Evolutionary conservation across 208 protist species (phyloP).

Genomic region (Jaenimonas drosophilae): DNA sequence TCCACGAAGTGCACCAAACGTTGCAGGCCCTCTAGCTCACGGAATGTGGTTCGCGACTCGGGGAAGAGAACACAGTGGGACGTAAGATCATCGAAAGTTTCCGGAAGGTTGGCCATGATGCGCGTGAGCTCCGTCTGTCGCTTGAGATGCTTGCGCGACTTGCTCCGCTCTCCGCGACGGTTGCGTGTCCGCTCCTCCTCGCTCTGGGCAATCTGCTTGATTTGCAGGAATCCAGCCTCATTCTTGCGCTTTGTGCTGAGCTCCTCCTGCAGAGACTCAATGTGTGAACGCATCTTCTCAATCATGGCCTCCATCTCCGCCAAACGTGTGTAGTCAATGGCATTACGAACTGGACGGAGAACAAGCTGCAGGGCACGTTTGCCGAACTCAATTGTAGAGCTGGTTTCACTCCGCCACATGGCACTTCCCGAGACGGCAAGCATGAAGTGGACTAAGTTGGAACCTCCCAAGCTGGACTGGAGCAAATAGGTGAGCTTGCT

Average conservation of each 20-base stretch:
- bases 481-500: constrained; percentile 91
- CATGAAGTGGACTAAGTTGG: constrained; percentile 85
- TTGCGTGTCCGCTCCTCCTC: constrained; percentile 16
- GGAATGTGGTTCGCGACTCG: constrained; percentile 68
- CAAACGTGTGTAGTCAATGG: constrained; percentile 86
- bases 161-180: constrained; percentile 12
- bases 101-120: constrained; percentile 84
- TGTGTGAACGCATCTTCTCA: constrained; percentile 86
- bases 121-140: constrained; percentile 77
- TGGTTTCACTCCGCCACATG: constrained; percentile 74
- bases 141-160: constrained; percentile 51
- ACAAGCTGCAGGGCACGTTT: constrained; percentile 83
- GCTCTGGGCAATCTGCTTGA: constrained; percentile 59
- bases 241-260: constrained; percentile 44
- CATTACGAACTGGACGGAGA: constrained; percentile 79
- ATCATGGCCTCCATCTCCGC: constrained; percentile 92
- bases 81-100: constrained; percentile 87
- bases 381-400: constrained; percentile 88
- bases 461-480: constrained; percentile 82
- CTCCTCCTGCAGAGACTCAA: constrained; percentile 69
- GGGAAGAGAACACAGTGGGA: constrained; percentile 87
- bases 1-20: constrained; percentile 78
- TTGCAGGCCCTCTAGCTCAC: constrained; percentile 75
- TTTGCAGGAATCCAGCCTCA: constrained; percentile 70
- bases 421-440: constrained; percentile 67